Base-by-base conservation (phyloP, 208 protist genomes). In the Kentomonas sorsogonicus region DNA sequence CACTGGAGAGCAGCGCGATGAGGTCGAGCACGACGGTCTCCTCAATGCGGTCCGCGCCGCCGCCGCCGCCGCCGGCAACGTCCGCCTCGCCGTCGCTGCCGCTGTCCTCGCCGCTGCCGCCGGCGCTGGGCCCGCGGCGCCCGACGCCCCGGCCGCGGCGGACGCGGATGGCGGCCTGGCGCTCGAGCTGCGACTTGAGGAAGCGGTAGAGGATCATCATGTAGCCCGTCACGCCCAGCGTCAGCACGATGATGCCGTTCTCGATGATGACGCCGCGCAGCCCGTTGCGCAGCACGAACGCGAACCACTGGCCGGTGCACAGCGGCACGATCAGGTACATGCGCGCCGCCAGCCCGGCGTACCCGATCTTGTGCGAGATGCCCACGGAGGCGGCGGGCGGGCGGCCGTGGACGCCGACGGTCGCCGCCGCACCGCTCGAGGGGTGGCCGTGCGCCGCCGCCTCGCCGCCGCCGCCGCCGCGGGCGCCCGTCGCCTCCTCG, bases 241-340 rank as follows among this genome's bases (percentile, higher is more conserved):
- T 79, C 18, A 93, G 64, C 5, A 89, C 61, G 34, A 90, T 83
- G 6, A 81, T 77, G 11, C 81, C 60, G 58, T 89, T 93, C 69
- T 89, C 77, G 6, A 89, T 43, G 34, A 93, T 40, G 43, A 93
- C 78, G 16, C 86, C 86, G 1, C 73, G 48, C 83, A 82, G 90
- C 29, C 86, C 82, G 64, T 93, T 70, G n/a, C 69, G 52, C 4
- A 88, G 5, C 30, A 93, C 83, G 59, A 93, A 89, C 7, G 72
- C 33, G n/a, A 89, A 82, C 86, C 86, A 93, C 72, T 89, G 86
- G 0, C 86, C 86, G 0, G 79, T 89, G 63, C 79, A 90, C 63
- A 93, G 89, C 0, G 86, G 86, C 16, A 93, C 72, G 23, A 89
- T 74, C 65, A 93, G 82, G 69, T 89, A 93, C 44, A 90, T 68